These are phyloP conservation scores for Bruguiera gymnorhiza DNA, from an alignment of 345 rosid species.

Conservation along the genomic window DNA sequence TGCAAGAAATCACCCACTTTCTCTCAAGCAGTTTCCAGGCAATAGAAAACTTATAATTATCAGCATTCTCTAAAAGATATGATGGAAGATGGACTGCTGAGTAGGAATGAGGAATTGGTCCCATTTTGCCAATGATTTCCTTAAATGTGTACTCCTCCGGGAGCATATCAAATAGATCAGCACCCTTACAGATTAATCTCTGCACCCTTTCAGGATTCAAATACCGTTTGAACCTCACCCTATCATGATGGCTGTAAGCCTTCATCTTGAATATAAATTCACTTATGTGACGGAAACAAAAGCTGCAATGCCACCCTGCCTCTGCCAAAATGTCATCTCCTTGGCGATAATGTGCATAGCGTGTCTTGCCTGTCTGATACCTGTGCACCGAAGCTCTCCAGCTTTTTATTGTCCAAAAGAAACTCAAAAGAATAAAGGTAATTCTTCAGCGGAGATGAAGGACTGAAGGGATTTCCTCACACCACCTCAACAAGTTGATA, in stretches of 20 bases:
- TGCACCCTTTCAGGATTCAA: conserved; percentile 30
- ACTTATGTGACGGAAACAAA: conserved; percentile 33
- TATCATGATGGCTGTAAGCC: conserved; percentile 38
- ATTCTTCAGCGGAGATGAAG: conserved; percentile 32
- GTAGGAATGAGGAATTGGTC: conserved; percentile 28
- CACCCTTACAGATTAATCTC: conserved; percentile 34
- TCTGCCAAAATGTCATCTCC: conserved; percentile 27
- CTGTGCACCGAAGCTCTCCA: conserved; percentile 39
- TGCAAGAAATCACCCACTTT: not conserved
- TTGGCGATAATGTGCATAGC: conserved; percentile 34
- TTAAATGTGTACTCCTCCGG: conserved; percentile 38
- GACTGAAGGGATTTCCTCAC: conserved; percentile 30
- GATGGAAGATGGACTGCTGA: conserved; percentile 35
- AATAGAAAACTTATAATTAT: conserved; percentile 26
- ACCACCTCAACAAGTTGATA: conserved; percentile 36
- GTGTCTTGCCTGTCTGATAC: conserved; percentile 27
- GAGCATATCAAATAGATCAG: conserved; percentile 35
- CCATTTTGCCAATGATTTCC: conserved; percentile 37
- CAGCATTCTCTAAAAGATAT: conserved; percentile 27
- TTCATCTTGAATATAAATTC: conserved; percentile 40
- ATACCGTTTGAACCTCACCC: conserved; percentile 29
- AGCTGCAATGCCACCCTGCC: conserved; percentile 45
- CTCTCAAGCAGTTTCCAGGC: conserved; percentile 31
- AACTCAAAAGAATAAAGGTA: conserved; percentile 38
- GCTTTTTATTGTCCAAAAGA: conserved; percentile 27